These are phyloP conservation scores for Kodamaea derodonti DNA, from an alignment of 1,139 yeast genomes.

Conservation along the genomic window DNA sequence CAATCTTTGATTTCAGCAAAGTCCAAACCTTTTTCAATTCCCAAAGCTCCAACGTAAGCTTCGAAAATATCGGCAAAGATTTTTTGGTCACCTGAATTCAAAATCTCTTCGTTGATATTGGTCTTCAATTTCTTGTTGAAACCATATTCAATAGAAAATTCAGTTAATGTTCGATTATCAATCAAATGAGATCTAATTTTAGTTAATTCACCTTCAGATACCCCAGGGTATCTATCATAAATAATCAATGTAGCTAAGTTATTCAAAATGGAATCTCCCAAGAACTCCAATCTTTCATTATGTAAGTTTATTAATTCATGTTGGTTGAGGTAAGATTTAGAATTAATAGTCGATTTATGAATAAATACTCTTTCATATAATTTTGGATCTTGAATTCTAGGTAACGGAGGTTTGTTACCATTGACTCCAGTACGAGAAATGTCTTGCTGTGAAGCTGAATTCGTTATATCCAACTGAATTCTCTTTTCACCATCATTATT, in stretches of 20 bases:
- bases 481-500: conserved; percentile 2
- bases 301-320: conserved; percentile 60
- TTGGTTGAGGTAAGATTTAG: conserved; percentile 52
- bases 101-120: conserved; percentile 42
- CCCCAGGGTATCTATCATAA: conserved; percentile 61
- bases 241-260: conserved; percentile 66
- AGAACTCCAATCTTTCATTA: conserved; percentile 87
- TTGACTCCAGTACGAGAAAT: conserved; percentile 11
- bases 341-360: conserved; percentile 71
- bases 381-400: conserved; percentile 56
- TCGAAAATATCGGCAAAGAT: conserved; percentile 78
- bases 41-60: conserved; percentile 85
- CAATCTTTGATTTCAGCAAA: conserved; percentile 52
- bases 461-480: conserved; percentile 10
- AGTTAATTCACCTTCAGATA: conserved; percentile 80
- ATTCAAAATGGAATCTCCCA: conserved; percentile 88
- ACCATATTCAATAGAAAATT: conserved; percentile 69
- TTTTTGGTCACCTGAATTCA: conserved; percentile 53
- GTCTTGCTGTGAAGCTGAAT: conserved; percentile 3
- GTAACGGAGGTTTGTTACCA: conserved; percentile 53
- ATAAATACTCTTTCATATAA: conserved; percentile 72
- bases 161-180: conserved; percentile 67
- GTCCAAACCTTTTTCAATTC: conserved; percentile 52
- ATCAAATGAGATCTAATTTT: conserved; percentile 67
- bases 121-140: conserved; percentile 59